Conservation (phyloP, 805 yeast species). For the Teunomyces barrocoloradensis region DNA sequence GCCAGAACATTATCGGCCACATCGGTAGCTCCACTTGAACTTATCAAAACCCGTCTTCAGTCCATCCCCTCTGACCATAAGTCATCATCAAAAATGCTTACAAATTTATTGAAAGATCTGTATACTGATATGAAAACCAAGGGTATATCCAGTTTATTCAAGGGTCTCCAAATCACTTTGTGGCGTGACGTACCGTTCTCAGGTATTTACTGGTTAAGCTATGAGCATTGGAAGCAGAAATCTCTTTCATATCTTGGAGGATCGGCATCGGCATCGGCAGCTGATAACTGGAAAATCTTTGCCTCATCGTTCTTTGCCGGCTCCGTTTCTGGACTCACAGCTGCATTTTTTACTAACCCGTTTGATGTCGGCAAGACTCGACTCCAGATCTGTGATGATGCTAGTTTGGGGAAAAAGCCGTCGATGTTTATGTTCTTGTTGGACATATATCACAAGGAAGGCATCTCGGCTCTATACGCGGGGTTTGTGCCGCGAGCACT, state of each 20-base stretch:
- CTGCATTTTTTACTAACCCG: slow-evolving; percentile 88
- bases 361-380: slow-evolving; percentile 97
- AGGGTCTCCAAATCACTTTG: slow-evolving; percentile 81
- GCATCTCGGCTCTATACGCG: slow-evolving; percentile 77
- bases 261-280: slow-evolving; percentile 4
- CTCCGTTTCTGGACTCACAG: slow-evolving; percentile 76
- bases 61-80: slow-evolving; percentile 63
- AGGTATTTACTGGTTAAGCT: slow-evolving; percentile 90
- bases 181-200: slow-evolving; percentile 98
- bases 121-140: slow-evolving; percentile 45
- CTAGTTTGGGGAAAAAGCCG: slow-evolving; percentile 5
- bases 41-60: slow-evolving; percentile 84
- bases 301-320: slow-evolving; percentile 75
- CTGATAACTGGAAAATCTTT: slow-evolving; percentile 47
- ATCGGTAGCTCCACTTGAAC: slow-evolving; percentile 80
- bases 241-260: slow-evolving; percentile 18
- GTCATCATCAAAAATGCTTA: slow-evolving; percentile 28
- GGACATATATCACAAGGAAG: slow-evolving; percentile 68
- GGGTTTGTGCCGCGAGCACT: slow-evolving; percentile 84
- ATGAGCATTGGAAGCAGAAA: slow-evolving; percentile 50
- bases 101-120: slow-evolving; percentile 54
- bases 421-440: slow-evolving; percentile 69
- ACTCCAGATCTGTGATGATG: slow-evolving; percentile 58
- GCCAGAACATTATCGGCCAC: slow-evolving; percentile 86
- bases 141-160: slow-evolving; percentile 70